Base-by-base conservation (phyloP, 495 filamentous ascomycete genomes). In the Hypoxylon fuscum region DNA sequence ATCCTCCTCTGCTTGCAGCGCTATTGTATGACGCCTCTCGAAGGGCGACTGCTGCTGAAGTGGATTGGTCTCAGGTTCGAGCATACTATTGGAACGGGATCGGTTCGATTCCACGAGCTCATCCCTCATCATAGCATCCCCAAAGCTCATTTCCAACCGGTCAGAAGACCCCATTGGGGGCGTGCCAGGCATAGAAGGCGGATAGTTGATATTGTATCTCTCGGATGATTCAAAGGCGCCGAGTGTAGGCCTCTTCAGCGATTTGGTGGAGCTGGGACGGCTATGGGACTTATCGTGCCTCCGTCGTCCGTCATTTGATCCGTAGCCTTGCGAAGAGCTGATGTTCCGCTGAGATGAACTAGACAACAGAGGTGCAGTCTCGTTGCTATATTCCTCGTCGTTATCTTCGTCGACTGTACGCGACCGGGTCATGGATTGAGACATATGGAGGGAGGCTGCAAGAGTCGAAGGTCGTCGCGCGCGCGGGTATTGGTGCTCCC, bases 121-220 rank as follows among this genome's bases (percentile, higher is more conserved):
- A 61, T 83, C 77, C 50, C 87, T 83, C 35, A 92, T 81, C 81
- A 96, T 85, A 35, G 88, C 81, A 83, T 96, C 93, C 42, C 91
- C 89, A 69, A 87, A 96, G 53, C 81, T 88, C 80, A 90, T 84
- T 35, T 73, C 77, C 70, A 75, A 66, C 29, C 56, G 75, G 27
- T 77, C 79, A 17, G 45, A 83, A 69, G 43, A 77, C 68, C 51
- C 84, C 82, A 56, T 85, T 23, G 44, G 77, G 76, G 95, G 95
- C 15, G 90, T 89, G 4, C 84, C 86, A 0, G 95, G 95, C 15
- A 96, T 85, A 0, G 95, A 98, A 1, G 95, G 95, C n/a, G 95
- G 95, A 66, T 97, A 96, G 68, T 98, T 98, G 56, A 98, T 84
- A 83, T 96, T 88, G 72, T 92, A 93, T 27, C 82, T 62, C 22